Percentiles rank a stretch among this genome's conserved stretches.
phyloP scores from a whole-genome alignment of 495 filamentous ascomycete species.

The Tuber brumale region DNA sequence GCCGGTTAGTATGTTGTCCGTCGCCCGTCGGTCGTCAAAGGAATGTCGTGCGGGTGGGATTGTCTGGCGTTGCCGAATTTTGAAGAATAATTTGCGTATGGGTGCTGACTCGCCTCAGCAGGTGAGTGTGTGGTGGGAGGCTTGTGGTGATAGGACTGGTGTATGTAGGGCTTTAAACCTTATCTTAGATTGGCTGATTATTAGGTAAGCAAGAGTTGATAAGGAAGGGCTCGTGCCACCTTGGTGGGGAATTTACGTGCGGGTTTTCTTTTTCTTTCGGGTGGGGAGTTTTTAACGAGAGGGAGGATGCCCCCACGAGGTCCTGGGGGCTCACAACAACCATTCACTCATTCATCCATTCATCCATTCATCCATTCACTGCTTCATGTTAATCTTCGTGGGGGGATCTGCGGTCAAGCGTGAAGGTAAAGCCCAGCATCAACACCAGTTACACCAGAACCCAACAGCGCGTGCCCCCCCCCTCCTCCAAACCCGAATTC shows the following conservation, averaged over 20 bases:
- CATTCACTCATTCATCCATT: background rate
- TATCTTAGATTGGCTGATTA: background rate
- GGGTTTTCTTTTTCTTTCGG: background rate
- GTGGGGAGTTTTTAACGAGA: background rate
- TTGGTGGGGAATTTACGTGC: background rate
- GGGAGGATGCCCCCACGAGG: background rate
- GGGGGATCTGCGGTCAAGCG: background rate
- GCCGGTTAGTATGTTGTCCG: slow-evolving; percentile 60
- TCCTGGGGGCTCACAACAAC: background rate
- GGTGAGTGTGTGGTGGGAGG: slow-evolving; percentile 17
- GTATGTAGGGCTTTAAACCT: slow-evolving; percentile 18
- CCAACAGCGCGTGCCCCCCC: background rate
- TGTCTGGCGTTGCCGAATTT: slow-evolving; percentile 30
- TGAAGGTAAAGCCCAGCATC: background rate
- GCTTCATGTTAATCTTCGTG: background rate
- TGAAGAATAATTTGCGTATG: slow-evolving; percentile 20
- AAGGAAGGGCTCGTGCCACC: background rate
- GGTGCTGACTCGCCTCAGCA: background rate
- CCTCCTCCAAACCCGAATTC: background rate
- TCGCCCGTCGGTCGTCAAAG: slow-evolving; percentile 13
- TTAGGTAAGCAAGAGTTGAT: background rate
- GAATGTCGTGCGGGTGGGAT: slow-evolving; percentile 18
- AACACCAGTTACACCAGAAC: background rate
- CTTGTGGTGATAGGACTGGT: slow-evolving; percentile 12
- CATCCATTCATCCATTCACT: background rate